Conservation (phyloP, 306 rosid species). For the Parietaria judaica region DNA sequence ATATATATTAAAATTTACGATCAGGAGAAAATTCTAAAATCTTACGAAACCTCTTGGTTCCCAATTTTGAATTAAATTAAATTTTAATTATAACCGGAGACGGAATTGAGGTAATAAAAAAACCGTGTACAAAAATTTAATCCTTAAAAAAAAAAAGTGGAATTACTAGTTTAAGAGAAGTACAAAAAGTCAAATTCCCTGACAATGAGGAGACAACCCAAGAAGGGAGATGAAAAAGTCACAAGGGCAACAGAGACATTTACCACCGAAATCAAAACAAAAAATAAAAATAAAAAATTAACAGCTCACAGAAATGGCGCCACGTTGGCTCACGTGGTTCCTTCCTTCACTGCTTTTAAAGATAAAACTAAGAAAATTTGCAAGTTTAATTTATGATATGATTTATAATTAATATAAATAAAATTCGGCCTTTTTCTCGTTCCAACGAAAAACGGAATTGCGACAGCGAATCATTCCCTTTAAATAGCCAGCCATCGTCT, state of each 20-base stretch:
- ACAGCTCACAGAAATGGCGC: slow-evolving; percentile 10
- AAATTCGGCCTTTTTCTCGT: not conserved
- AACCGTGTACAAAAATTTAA: too few species aligned
- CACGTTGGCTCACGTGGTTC: slow-evolving; percentile 16
- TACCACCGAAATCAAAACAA: not conserved
- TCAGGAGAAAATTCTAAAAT: too few species aligned
- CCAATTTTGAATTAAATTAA: too few species aligned
- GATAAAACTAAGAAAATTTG: not conserved
- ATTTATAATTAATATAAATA: not conserved
- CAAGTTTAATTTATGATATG: not conserved
- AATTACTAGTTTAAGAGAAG: not conserved
- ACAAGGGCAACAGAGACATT: slow-evolving; percentile 1
- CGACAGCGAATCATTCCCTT: slow-evolving; percentile 7
- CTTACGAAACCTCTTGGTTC: too few species aligned
- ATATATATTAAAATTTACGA: too few species aligned
- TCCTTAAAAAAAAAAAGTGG: not conserved
- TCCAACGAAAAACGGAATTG: slow-evolving; percentile 13
- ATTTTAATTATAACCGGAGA: too few species aligned
- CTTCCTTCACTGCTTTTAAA: not conserved
- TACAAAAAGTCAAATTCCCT: not conserved
- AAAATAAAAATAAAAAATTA: not conserved
- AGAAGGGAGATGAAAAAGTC: not conserved
- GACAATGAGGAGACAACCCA: not conserved
- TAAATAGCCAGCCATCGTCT: not conserved
- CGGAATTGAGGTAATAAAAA: too few species aligned